Evolutionary conservation across 495 filamentous ascomycete genomes (phyloP), one percentile per base, ranked within the genome.

Genomic region (Penicillium samsonianum): DNA sequence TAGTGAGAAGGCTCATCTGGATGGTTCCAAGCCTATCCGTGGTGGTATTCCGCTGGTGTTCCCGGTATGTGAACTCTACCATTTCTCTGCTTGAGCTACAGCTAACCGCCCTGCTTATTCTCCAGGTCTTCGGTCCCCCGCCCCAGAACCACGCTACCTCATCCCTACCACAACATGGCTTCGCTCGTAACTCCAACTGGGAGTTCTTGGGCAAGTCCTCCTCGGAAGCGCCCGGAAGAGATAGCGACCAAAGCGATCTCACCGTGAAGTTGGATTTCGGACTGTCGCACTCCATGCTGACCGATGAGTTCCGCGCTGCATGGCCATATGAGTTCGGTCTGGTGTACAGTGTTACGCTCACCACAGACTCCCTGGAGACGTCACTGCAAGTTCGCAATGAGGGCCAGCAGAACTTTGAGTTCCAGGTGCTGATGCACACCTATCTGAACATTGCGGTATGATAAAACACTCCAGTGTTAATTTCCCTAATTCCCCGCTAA

Each of bases 211-310:
- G 83, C 58, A 84, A 84, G 65, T 81, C 79, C 0, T 88, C 80
- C 69, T 95, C 64, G 78, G 91, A 80, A 84, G 90, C 79, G 74
- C 78, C 55, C 80, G 79, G 71, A 46, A 68, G 45, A 23, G 60
- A 57, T 51, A 50, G 44, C 22, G 65, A 60, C 48, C 71, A 72
- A 7, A 82, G 78, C 49, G 86, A 89, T 57, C 75, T 83, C 53
- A 81, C 81, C 12, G 86, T 97, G 51, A 96, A 94, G 79, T 83
- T 98, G 42, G 95, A 99, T 71, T 98, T 99, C 65, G 94, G 95
- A 20, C 86, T 99, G 38, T 88, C 85, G 26, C 81, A 85, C 42
- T 75, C 78, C 22, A 87, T 87, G 71, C 69, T 98, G 49, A 81
- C 79, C 62, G 83, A 85, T 3, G 79, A 85, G 28, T 79, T 80